Evolutionary conservation across 106 monocot genomes (phyloP), one percentile per base, ranked within the genome.

Genomic region (Dioscorea dumetorum): DNA sequence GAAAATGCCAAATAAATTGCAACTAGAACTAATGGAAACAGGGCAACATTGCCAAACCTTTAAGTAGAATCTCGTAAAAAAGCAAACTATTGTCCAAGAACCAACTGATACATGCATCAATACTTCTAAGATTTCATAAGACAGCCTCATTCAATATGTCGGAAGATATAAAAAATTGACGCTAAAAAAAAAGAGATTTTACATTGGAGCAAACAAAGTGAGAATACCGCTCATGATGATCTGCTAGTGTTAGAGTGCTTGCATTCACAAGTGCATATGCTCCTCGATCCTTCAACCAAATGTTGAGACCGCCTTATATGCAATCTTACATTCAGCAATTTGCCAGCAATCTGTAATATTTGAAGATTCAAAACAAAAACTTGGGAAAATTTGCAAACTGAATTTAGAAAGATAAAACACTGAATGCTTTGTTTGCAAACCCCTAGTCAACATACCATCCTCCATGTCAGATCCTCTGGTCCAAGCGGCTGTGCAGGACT

Each of bases 401-500:
- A 68, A 22, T 24, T 48, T 7, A 35, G n/a, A 66, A 35, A 57
- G 60, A 6, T 19, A 0, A 48, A 35, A 60, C 15, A n/a, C 12
- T 35, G n/a, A 63, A n/a, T 63, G 34, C 2, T 4, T 7, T 54
- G 54, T 13, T 63, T n/a, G 63, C 12, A 7, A 63, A 9, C 15
- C 33, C 17, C 8, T 16, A 13, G 12, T 12, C 15, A 16, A 34
- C 34, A 14, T 12, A 97, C 95, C 95, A 91, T 97, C 80, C 84
- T 88, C 95, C 95, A 97, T 41, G 95, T 81, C 16, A 97, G 73
- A 62, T 91, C 88, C 77, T 91, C 95, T 12, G 95, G 79, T 50
- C 88, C 95, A 64, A 84, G 76, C 60, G 86, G 88, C 34, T 84
- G 86, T 67, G 91, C 68, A 66, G 95, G 95, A 66, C 76, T 88